These are phyloP conservation scores for Guyanaporus albipodus DNA, from an alignment of 768 basidiomycete genomes.

Conservation along the genomic window DNA sequence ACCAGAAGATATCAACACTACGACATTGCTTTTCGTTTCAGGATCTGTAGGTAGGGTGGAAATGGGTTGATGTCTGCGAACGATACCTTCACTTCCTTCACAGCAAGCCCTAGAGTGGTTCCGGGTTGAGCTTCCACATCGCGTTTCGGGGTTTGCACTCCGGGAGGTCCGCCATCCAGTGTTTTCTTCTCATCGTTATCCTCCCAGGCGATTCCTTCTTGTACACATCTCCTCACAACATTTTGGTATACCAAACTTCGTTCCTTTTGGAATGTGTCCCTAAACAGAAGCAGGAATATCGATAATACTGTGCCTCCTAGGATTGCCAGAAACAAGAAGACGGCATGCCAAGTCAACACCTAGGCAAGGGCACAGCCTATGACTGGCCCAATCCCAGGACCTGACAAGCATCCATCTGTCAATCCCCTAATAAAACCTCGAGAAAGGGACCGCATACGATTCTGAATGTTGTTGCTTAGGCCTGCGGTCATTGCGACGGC, in stretches of 20 bases:
- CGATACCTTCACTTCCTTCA: conserved; percentile 49
- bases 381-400: conserved; percentile 64
- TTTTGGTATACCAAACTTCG: conserved; percentile 78
- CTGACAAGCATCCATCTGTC: conserved; percentile 41
- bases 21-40: conserved; percentile 65
- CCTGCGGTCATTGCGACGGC: conserved; percentile 31
- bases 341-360: conserved; percentile 71
- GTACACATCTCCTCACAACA: conserved; percentile 45
- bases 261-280: conserved; percentile 81
- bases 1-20: conserved; percentile 44
- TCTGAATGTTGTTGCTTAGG: conserved; percentile 27
- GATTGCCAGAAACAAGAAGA: conserved; percentile 81
- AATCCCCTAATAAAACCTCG: not conserved
- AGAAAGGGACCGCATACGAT: conserved; percentile 23
- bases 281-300: conserved; percentile 66
- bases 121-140: conserved; percentile 25
- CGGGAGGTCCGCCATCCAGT: not conserved
- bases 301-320: conserved; percentile 52
- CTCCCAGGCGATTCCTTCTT: conserved; percentile 12
- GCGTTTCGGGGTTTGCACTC: conserved; percentile 12
- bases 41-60: conserved; percentile 54
- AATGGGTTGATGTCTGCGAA: conserved; percentile 72
- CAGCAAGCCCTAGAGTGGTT: conserved; percentile 5
- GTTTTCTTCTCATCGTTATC: conserved; percentile 1
- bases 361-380: conserved; percentile 68